Evolutionary conservation across 495 filamentous ascomycete species (phyloP).

Genomic region (Geopyxis carbonaria): DNA sequence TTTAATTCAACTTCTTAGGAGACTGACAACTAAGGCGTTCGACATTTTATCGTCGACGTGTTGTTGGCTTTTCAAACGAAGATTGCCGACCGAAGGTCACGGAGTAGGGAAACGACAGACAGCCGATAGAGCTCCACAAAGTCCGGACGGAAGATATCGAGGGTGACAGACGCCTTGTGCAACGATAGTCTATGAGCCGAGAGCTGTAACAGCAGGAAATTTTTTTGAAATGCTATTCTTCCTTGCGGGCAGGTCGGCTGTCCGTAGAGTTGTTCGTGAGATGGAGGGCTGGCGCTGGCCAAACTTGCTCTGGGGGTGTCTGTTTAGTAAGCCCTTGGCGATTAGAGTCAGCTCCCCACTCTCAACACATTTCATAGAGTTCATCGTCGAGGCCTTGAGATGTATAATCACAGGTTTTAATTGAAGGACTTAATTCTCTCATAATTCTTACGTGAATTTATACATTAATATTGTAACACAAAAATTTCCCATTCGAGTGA

Average conservation of each 20-base stretch:
- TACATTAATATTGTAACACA: no score
- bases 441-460: no score
- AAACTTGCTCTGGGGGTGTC: not conserved
- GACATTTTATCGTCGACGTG: conserved; percentile 32
- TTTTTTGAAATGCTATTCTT: conserved; percentile 2
- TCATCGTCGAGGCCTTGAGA: no score
- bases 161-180: not conserved
- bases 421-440: no score
- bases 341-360: not conserved
- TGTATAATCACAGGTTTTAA: no score
- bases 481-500: no score
- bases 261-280: not conserved
- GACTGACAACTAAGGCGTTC: conserved; percentile 49
- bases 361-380: conserved; percentile 2
- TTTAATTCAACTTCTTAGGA: not conserved
- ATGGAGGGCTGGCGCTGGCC: conserved; percentile 6
- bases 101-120: not conserved
- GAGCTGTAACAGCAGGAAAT: conserved; percentile 1
- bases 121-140: no score
- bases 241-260: not conserved
- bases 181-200: not conserved
- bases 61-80: not conserved
- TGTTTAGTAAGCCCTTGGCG: not conserved
- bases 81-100: conserved; percentile 3
- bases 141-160: no score